These are phyloP conservation scores for Cytospora mali DNA, from an alignment of 2,329 filamentous ascomycete species.

Conservation along the genomic window DNA sequence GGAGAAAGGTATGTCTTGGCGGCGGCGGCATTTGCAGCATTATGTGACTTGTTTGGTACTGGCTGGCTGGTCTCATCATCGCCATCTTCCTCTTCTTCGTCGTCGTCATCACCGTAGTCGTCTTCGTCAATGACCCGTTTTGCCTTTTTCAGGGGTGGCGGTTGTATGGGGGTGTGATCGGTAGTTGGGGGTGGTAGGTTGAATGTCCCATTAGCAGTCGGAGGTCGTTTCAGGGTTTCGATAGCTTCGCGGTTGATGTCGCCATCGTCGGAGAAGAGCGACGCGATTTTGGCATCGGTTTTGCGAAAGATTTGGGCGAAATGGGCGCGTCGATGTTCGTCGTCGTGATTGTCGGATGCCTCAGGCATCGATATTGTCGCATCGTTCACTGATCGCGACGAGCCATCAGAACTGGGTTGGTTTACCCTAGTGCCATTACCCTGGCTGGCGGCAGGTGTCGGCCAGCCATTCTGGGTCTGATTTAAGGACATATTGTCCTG, in stretches of 20 bases:
- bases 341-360: slow-evolving; percentile 62
- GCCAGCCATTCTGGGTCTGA: slow-evolving; percentile 69
- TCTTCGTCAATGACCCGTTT: slow-evolving; percentile 81
- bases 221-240: slow-evolving; percentile 52
- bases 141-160: slow-evolving; percentile 71
- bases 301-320: slow-evolving; percentile 79
- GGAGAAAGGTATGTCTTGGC: slow-evolving; percentile 66
- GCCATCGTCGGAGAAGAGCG: slow-evolving; percentile 68
- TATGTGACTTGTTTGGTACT: slow-evolving; percentile 10
- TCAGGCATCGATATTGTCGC: slow-evolving; percentile 59
- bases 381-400: slow-evolving; percentile 53
- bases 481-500: slow-evolving; percentile 65
- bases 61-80: slow-evolving; percentile 52
- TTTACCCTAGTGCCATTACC: slow-evolving; percentile 52
- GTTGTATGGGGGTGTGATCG: slow-evolving; percentile 60
- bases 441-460: slow-evolving; percentile 56
- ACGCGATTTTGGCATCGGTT: slow-evolving; percentile 75
- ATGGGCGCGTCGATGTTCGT: slow-evolving; percentile 71
- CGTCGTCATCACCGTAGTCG: slow-evolving; percentile 84
- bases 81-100: slow-evolving; percentile 70
- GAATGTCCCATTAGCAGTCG: slow-evolving; percentile 40
- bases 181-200: slow-evolving; percentile 54
- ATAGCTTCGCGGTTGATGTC: slow-evolving; percentile 55
- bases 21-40: slow-evolving; percentile 52
- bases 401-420: slow-evolving; percentile 63